Evolutionary conservation across 2,329 filamentous ascomycete genomes (phyloP), one percentile per base, ranked within the genome.

Genomic region (Penicillium sp.): DNA sequence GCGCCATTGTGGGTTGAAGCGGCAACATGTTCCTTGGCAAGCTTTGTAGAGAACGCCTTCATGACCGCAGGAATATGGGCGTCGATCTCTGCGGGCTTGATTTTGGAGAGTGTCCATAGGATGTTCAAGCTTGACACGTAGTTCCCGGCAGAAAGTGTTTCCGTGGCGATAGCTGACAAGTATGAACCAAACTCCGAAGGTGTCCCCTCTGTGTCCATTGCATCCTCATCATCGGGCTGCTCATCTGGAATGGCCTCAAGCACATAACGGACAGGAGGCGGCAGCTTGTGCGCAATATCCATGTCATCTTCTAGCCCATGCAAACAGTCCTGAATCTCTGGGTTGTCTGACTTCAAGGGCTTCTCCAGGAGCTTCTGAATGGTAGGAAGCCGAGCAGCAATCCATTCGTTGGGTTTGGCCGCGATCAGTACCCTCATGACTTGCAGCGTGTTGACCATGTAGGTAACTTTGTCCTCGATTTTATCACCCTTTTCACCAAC

Each of bases 361-460:
- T 96, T 97, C 59, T 97, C 92, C 13, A 97, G 76, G 11, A 97
- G 84, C 69, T 91, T 96, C 70, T 97, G 91, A 27, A 97, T 81
- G 27, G 85, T 79, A 0, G 87, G 74, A 64, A 96, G 82, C 60
- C 91, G 90, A 65, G 85, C 85, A 48, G 91, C 76, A 35, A 97
- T 87, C 94, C 94, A 99, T 3, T 96, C 90, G 66, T 96, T 87
- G 0, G 89, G 79, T 72, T 96, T 95, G 59, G 88, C 86, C 64
- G 94, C 91, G 55, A 97, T 80, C 44, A 99, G 86, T 55, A 97
- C 89, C 44, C 93, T 89, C 56, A 99, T 80, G 38, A 97, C 89
- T 70, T 97, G 92, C 13, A 99, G 81, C 1, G 92, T 91, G 70
- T 99, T 99, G 75, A 99, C 85, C 74, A 96, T 93, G 59, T 88